These are phyloP conservation scores for Smithsoniella earleae DNA, from an alignment of 163 green algal genomes.

Conservation along the genomic window DNA sequence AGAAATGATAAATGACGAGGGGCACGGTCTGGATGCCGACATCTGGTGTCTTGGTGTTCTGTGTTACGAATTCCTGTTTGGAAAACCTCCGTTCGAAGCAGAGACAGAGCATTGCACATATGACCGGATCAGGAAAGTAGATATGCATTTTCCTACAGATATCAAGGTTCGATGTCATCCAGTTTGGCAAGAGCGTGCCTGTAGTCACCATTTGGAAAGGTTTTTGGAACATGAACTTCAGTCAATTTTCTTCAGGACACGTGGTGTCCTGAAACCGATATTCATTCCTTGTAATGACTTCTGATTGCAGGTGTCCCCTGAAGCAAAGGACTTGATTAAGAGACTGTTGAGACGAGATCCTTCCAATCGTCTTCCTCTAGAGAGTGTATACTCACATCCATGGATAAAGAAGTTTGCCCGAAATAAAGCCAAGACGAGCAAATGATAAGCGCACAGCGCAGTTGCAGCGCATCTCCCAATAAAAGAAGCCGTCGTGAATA, in stretches of 20 bases:
- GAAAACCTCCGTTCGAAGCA: constrained; percentile 89
- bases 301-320: constrained; percentile 36
- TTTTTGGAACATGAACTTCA: constrained; percentile 51
- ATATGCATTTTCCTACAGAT: constrained; percentile 32
- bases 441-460: too few species aligned
- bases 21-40: constrained; percentile 67
- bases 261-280: neutral
- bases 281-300: neutral
- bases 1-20: constrained; percentile 85
- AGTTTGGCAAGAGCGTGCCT: constrained; percentile 42
- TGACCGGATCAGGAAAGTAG: constrained; percentile 41
- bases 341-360: constrained; percentile 39
- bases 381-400: constrained; percentile 61
- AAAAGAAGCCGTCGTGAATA: too few species aligned
- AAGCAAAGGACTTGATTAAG: constrained; percentile 71
- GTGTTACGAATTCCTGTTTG: constrained; percentile 95
- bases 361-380: constrained; percentile 50
- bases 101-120: constrained; percentile 85
- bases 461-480: too few species aligned
- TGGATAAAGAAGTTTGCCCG: constrained; percentile 69
- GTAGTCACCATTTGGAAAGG: constrained; percentile 60
- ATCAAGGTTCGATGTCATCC: constrained; percentile 2
- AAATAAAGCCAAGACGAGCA: too few species aligned
- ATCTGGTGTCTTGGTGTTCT: constrained; percentile 93
- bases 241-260: neutral